Percentiles rank a stretch among this genome's conserved stretches.
Evolutionary conservation across 2,329 filamentous ascomycete species (phyloP).

Genomic region (Zarea fungicola): DNA sequence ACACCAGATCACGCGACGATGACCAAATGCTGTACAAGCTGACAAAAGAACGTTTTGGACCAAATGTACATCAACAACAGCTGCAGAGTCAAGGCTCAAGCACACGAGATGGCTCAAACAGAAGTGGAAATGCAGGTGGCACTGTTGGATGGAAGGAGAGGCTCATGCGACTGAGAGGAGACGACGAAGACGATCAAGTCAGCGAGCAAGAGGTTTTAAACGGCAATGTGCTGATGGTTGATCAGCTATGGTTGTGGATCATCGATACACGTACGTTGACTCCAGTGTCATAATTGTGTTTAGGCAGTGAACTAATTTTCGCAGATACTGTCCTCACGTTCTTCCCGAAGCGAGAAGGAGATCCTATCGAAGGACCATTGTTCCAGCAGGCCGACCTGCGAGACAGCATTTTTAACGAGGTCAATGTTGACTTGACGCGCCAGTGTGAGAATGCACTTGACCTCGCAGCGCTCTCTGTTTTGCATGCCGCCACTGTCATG

Average conservation of each 20-base stretch:
- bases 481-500: slow-evolving; percentile 58
- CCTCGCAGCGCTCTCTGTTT: slow-evolving; percentile 55
- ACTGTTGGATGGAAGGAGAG: slow-evolving; percentile 25
- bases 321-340: slow-evolving; percentile 48
- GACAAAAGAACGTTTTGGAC: slow-evolving; percentile 42
- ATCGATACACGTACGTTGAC: slow-evolving; percentile 44
- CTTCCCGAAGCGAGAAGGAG: slow-evolving; percentile 51
- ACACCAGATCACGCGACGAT: slow-evolving; percentile 56
- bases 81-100: slow-evolving; percentile 27
- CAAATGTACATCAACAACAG: slow-evolving; percentile 18
- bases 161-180: slow-evolving; percentile 15
- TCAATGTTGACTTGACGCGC: slow-evolving; percentile 59
- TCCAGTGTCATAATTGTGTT: accelerated
- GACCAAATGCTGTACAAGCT: slow-evolving; percentile 66
- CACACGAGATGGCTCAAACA: slow-evolving; percentile 22
- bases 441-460: slow-evolving; percentile 58
- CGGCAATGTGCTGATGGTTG: slow-evolving; percentile 61
- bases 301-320: background rate
- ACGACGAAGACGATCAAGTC: slow-evolving; percentile 16
- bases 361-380: slow-evolving; percentile 48
- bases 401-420: slow-evolving; percentile 60
- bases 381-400: slow-evolving; percentile 57
- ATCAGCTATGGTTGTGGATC: slow-evolving; percentile 59
- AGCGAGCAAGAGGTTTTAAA: slow-evolving; percentile 36
- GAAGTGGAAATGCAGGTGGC: slow-evolving; percentile 22